phyloP scores from a whole-genome alignment of 108 stramenopile genomes.

The Conticribra weissflogii region DNA sequence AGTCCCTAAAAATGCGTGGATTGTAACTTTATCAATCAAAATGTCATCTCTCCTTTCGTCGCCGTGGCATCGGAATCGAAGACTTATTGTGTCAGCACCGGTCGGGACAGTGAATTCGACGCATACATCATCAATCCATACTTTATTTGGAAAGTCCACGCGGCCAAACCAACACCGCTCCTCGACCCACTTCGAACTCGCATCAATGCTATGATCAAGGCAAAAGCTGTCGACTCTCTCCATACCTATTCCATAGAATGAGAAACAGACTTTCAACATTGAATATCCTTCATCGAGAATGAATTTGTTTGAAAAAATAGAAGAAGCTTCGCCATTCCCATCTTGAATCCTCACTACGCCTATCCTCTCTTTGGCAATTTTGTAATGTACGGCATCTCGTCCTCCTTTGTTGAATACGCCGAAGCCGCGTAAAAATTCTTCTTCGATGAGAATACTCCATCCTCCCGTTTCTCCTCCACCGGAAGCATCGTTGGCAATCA shows the following conservation, averaged over 20 bases:
- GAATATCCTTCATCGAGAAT: background rate
- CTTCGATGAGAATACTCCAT: background rate
- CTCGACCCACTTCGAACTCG: background rate
- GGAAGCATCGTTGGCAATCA: background rate
- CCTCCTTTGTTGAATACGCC: conserved; percentile 2
- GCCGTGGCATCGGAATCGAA: conserved; percentile 4
- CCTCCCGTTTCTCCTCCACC: no score
- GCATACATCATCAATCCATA: conserved; percentile 1
- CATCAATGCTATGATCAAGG: conserved; percentile 11
- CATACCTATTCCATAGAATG: conserved; percentile 3
- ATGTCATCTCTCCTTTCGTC: conserved; percentile 3
- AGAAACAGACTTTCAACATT: conserved; percentile 8
- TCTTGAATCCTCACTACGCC: conserved; percentile 6
- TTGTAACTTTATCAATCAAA: conserved; percentile 7
- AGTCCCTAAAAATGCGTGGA: no score
- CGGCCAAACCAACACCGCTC: conserved; percentile 7
- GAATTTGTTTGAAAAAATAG: background rate
- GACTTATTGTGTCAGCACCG: background rate
- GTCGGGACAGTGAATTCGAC: background rate
- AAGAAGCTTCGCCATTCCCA: background rate
- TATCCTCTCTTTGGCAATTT: background rate
- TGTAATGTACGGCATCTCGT: conserved; percentile 1
- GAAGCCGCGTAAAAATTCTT: conserved; percentile 4
- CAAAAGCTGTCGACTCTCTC: conserved; percentile 11
- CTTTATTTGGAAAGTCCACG: conserved; percentile 4